Percentiles rank a stretch among this genome's conserved stretches.
Evolutionary conservation across 805 yeast species (phyloP).

Genomic region (Yarrowia yakushimensis): DNA sequence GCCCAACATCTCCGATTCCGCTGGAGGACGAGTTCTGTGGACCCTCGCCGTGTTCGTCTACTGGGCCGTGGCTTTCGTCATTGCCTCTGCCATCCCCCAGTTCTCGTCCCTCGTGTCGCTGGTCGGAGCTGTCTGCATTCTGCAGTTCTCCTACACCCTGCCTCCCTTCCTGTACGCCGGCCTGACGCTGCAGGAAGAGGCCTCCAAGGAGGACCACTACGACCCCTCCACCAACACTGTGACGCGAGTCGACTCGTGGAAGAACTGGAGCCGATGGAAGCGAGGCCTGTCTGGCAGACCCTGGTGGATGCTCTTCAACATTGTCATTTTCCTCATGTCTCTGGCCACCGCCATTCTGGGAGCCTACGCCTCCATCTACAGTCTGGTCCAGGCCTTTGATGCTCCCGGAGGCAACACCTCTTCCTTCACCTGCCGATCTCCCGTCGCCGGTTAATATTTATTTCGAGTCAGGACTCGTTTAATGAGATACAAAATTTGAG

Average conservation of each 20-base stretch:
- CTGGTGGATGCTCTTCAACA: conserved; percentile 28
- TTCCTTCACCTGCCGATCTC: conserved; percentile 30
- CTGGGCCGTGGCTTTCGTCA: conserved; percentile 46
- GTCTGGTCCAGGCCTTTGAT: conserved; percentile 28
- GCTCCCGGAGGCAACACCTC: conserved; percentile 24
- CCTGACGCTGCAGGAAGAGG: conserved; percentile 33
- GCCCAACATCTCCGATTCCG: conserved; percentile 39
- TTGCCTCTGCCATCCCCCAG: conserved; percentile 47
- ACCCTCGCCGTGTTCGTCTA: conserved; percentile 40
- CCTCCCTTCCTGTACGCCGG: conserved; percentile 38
- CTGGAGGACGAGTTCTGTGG: conserved; percentile 42
- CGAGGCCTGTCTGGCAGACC: conserved; percentile 35
- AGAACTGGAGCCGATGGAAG: conserved; percentile 38
- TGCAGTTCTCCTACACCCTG: conserved; percentile 48
- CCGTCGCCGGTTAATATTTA: conserved; percentile 24
- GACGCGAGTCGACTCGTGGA: conserved; percentile 37
- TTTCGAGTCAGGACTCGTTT: not conserved
- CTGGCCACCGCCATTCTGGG: conserved; percentile 37
- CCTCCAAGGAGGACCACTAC: conserved; percentile 35
- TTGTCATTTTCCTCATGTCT: conserved; percentile 37
- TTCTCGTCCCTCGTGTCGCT: conserved; percentile 41
- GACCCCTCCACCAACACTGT: conserved; percentile 30
- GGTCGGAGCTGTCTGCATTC: conserved; percentile 46
- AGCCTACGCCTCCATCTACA: conserved; percentile 32
- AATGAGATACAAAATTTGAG: not conserved